Percentiles rank a stretch among this genome's conserved stretches.
phyloP scores from a whole-genome alignment of 208 protist genomes.

The Wallacemonas sp. region DNA sequence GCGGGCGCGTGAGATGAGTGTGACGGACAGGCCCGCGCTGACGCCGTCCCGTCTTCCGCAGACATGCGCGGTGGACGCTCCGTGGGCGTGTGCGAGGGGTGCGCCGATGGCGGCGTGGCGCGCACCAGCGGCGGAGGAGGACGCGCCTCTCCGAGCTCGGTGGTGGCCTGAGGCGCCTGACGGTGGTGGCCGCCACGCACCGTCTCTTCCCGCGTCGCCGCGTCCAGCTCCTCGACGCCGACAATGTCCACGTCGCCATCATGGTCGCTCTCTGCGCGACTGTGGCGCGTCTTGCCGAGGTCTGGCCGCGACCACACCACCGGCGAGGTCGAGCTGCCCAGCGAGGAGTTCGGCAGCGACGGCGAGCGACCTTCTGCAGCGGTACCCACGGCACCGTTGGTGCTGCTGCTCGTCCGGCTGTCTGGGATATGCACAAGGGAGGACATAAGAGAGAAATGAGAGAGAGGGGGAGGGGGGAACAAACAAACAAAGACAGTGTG shows the following conservation, averaged over 20 bases:
- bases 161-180: no score
- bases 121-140: not conserved
- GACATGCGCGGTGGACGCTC: not conserved
- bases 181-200: no score
- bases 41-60: not conserved
- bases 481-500: not conserved
- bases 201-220: no score
- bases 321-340: slow-evolving; percentile 1
- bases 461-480: not conserved
- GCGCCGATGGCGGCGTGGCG: not conserved
- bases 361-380: not conserved
- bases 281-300: not conserved
- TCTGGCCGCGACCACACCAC: not conserved
- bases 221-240: no score
- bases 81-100: not conserved
- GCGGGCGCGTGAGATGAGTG: no score
- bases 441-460: not conserved
- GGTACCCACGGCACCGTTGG: no score
- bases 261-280: no score
- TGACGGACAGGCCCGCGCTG: not conserved
- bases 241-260: no score
- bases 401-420: not conserved
- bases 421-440: not conserved
- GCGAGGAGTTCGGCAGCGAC: not conserved
- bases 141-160: not conserved